Conservation (phyloP, 108 stramenopile genomes). For the Skeletonema menzelii region DNA sequence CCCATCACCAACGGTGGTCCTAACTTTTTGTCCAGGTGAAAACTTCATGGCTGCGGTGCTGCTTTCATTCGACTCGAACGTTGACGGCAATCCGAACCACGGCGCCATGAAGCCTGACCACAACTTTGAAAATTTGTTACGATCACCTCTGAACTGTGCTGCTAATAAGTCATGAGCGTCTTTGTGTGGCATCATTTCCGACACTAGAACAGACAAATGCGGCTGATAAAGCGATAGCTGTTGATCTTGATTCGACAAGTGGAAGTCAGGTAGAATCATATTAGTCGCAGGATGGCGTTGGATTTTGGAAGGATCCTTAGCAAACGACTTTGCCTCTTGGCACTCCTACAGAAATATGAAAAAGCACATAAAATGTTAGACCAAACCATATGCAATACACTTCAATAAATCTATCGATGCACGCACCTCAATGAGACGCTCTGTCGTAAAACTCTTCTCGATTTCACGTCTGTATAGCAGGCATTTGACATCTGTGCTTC, state of each 20-base stretch:
- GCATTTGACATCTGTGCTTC: constrained; percentile 65
- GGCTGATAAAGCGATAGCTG: constrained; percentile 67
- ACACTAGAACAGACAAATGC: constrained; percentile 49
- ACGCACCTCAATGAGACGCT: constrained; percentile 55
- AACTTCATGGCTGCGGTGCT: constrained; percentile 53
- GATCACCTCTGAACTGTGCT: constrained; percentile 21
- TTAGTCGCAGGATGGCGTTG: constrained; percentile 18
- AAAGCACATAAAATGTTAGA: neutral
- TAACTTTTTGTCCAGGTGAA: constrained; percentile 65
- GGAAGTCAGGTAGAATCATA: constrained; percentile 45
- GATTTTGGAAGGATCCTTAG: constrained; percentile 50
- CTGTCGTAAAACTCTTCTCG: constrained; percentile 57
- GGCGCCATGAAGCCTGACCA: constrained; percentile 80
- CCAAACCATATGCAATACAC: neutral
- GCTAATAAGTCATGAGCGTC: constrained; percentile 54
- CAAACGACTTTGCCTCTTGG: constrained; percentile 53
- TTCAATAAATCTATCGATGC: neutral
- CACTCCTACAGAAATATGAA: constrained; percentile 51
- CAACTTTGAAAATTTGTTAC: constrained; percentile 53
- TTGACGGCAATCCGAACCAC: constrained; percentile 69
- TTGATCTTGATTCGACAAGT: constrained; percentile 45
- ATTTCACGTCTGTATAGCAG: constrained; percentile 59
- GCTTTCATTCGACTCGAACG: constrained; percentile 47
- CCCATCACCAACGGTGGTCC: constrained; percentile 77
- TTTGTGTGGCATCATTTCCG: constrained; percentile 52